phyloP scores from a whole-genome alignment of 2,329 filamentous ascomycete species.

The Pyrenophora graminea region DNA sequence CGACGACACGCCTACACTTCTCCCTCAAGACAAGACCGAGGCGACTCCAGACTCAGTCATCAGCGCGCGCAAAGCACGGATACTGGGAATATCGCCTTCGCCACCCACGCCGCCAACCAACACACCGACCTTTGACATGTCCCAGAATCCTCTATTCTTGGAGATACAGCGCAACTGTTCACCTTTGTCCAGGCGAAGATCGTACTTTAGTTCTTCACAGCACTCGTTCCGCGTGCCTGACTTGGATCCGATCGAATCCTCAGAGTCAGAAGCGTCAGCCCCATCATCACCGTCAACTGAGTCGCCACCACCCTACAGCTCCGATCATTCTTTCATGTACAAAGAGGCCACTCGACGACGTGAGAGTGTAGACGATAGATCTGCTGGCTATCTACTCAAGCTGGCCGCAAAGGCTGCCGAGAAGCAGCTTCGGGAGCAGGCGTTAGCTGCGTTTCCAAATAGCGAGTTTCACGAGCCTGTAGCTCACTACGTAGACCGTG shows the following conservation, averaged over 20 bases:
- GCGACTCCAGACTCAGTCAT: constrained; percentile 58
- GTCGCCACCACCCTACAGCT: constrained; percentile 51
- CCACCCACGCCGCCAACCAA: constrained; percentile 53
- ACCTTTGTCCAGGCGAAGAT: constrained; percentile 36
- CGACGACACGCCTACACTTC: constrained; percentile 65
- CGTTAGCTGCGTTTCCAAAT: constrained; percentile 76
- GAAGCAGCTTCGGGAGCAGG: constrained; percentile 76
- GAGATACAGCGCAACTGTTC: constrained; percentile 44
- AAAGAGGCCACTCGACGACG: constrained; percentile 59
- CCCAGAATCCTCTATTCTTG: constrained; percentile 40
- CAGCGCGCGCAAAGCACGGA: constrained; percentile 30
- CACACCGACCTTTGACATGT: constrained; percentile 37
- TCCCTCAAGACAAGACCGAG: constrained; percentile 72
- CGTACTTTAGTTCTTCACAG: constrained; percentile 47
- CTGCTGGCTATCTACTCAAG: constrained; percentile 76
- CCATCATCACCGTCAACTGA: constrained; percentile 53
- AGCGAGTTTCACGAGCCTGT: constrained; percentile 70
- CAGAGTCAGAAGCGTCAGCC: constrained; percentile 58
- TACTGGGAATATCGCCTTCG: constrained; percentile 57
- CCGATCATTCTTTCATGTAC: constrained; percentile 55
- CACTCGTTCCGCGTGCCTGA: constrained; percentile 65
- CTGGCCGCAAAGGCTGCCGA: constrained; percentile 80
- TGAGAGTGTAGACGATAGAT: constrained; percentile 75
- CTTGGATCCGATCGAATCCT: constrained; percentile 65
- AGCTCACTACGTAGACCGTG: constrained; percentile 71